Percentiles rank a stretch among this genome's conserved stretches.
Evolutionary conservation across 352 stramenopile genomes (phyloP).

Genomic region (Phytopythium chamaehyphon): DNA sequence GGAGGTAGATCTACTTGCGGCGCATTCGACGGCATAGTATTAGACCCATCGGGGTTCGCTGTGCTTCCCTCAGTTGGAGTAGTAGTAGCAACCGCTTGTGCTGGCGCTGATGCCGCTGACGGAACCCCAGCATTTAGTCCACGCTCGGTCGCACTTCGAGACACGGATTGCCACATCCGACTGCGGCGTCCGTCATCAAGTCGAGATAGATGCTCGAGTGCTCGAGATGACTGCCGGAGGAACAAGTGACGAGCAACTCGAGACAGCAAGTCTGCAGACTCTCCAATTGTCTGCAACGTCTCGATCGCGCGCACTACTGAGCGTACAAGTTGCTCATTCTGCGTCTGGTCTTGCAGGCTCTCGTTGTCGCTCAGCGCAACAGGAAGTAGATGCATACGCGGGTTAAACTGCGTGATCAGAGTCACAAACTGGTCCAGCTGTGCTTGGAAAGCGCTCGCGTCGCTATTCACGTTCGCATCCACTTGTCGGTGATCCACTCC

Average conservation of each 20-base stretch:
- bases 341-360: slow-evolving; percentile 1
- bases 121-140: too few species aligned
- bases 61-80: neutral
- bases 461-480: slow-evolving; percentile 8
- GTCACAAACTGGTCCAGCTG: slow-evolving; percentile 45
- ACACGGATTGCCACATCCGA: neutral
- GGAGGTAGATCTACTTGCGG: neutral
- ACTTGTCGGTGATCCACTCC: slow-evolving; percentile 9
- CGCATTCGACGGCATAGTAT: too few species aligned
- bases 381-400: slow-evolving; percentile 40
- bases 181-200: neutral
- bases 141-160: neutral
- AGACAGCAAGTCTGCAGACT: slow-evolving; percentile 42
- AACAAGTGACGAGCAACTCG: slow-evolving; percentile 47
- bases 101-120: neutral
- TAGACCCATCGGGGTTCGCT: too few species aligned
- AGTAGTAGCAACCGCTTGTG: neutral
- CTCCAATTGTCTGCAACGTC: slow-evolving; percentile 47
- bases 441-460: slow-evolving; percentile 28
- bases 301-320: slow-evolving; percentile 45
- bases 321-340: slow-evolving; percentile 12
- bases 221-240: slow-evolving; percentile 32
- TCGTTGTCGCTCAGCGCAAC: slow-evolving; percentile 22
- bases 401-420: slow-evolving; percentile 42
- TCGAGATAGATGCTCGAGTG: neutral